Conservation (phyloP, 2,329 filamentous ascomycete genomes). For the Cercospora beticola region DNA sequence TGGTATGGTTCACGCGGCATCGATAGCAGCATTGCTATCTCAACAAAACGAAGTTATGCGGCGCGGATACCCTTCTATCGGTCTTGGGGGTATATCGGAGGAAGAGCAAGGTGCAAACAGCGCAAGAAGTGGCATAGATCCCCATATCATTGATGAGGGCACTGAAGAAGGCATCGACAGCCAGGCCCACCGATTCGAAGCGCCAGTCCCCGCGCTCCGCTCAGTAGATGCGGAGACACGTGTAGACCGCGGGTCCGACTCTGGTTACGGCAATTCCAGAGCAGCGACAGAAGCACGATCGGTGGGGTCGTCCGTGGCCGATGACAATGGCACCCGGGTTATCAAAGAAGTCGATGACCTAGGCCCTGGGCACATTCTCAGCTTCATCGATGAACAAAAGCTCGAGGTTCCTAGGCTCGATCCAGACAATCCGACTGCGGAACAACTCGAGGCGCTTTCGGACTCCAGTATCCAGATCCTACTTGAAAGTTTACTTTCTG, state of each 20-base stretch:
- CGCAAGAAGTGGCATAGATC: no score
- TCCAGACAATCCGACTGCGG: neutral
- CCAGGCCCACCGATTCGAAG: accelerated
- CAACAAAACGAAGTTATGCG: no score
- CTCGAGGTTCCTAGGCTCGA: neutral
- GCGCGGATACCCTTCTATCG: no score
- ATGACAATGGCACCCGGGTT: no score
- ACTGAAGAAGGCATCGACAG: no score
- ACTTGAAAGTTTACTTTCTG: neutral
- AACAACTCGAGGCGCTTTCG: neutral
- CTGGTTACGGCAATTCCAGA: neutral
- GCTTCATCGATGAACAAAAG: neutral
- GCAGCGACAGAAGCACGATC: neutral
- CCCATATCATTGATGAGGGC: no score
- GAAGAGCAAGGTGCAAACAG: no score
- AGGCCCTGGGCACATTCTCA: neutral
- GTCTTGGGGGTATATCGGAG: no score
- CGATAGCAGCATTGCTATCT: no score
- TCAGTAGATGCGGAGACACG: neutral
- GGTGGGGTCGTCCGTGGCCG: neutral
- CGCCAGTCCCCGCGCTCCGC: neutral
- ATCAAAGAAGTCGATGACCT: neutral
- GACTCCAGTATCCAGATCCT: neutral
- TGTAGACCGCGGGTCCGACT: neutral
- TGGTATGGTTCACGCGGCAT: no score